Conservation (phyloP, 2,329 filamentous ascomycete species). For the Chaetomiaceae sp. region DNA sequence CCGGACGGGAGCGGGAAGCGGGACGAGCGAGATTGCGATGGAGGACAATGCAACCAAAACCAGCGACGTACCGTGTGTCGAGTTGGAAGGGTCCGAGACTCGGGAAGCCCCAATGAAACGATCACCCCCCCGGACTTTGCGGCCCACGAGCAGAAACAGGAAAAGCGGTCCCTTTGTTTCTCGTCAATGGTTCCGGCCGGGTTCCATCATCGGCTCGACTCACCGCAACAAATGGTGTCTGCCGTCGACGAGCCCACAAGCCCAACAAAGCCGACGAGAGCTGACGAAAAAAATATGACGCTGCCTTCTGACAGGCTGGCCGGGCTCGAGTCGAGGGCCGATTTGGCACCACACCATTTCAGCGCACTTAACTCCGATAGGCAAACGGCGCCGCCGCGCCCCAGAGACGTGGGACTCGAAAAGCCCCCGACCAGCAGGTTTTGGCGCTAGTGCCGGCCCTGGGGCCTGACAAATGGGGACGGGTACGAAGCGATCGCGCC, state of each 20-base stretch:
- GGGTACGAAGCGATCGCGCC: constrained; percentile 15
- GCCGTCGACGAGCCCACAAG: background rate
- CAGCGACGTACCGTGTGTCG: background rate
- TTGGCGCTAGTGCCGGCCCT: constrained; percentile 7
- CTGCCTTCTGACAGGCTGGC: background rate
- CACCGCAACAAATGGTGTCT: background rate
- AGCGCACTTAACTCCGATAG: constrained; percentile 5
- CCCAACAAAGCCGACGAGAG: background rate
- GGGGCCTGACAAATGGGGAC: constrained; percentile 1
- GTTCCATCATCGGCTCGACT: background rate
- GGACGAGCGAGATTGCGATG: constrained; percentile 10
- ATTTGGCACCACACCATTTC: constrained; percentile 7
- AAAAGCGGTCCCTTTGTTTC: background rate
- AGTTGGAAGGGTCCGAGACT: background rate
- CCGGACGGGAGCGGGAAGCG: constrained; percentile 9
- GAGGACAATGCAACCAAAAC: constrained; percentile 1
- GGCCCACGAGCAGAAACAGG: background rate
- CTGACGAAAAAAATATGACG: constrained; percentile 4
- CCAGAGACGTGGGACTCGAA: constrained; percentile 3
- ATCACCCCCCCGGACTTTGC: too few species aligned
- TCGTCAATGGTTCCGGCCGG: background rate
- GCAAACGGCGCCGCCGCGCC: constrained; percentile 1
- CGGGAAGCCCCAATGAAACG: constrained; percentile 6
- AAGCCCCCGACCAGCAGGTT: constrained; percentile 1
- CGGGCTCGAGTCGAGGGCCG: background rate